Base-by-base conservation (phyloP, 192 early-diverging fungal genomes). In the Glomus cerebriforme region DNA sequence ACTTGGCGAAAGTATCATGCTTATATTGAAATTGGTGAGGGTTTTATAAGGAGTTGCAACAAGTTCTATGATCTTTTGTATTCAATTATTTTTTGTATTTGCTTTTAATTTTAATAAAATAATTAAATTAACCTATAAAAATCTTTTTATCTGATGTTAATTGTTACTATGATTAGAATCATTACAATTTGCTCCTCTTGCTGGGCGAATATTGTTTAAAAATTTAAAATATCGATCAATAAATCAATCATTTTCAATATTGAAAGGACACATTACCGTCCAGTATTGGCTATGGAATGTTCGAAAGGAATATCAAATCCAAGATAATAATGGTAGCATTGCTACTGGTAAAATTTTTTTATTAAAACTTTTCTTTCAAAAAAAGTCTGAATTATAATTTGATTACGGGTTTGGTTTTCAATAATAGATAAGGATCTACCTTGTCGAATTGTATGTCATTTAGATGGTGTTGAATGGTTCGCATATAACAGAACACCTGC, bases 381-480 rank as follows among this genome's bases (percentile, higher is more conserved):
- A 24, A 62, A 26, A 3, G 9, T 17, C 6, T 65, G 26, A 65
- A 65, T 27, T 31, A 64, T 13, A 64, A 29, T 63, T 37, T 35
- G 34, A 69, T 17, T 69, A n/a, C n/a, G n/a, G n/a, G n/a, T 22
- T 68, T 43, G 4, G 39, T 34, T 68, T 45, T n/a, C 29, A 31
- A 26, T 24, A 59, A 67, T 80, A 65, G 79, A 79, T 27, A 67
- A 49, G 1, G 54, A 78, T 17, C 37, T 79, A 22, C 83, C 86
- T n/a, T 92, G 90, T 71, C 85, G 93, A 22, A 86, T 95, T 62
- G 84, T 82, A 49, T 86, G 92, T 73, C 85, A 89, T 27, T 73
- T 95, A 8, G 90, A 94, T 31, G 94, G 94, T 5, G 78, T 94
- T 7, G 94, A 95, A 73, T 91, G 90, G 87, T 94, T 94, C 81